Base-by-base conservation (phyloP, 768 basidiomycete species). In the Arthromyces matolae region DNA sequence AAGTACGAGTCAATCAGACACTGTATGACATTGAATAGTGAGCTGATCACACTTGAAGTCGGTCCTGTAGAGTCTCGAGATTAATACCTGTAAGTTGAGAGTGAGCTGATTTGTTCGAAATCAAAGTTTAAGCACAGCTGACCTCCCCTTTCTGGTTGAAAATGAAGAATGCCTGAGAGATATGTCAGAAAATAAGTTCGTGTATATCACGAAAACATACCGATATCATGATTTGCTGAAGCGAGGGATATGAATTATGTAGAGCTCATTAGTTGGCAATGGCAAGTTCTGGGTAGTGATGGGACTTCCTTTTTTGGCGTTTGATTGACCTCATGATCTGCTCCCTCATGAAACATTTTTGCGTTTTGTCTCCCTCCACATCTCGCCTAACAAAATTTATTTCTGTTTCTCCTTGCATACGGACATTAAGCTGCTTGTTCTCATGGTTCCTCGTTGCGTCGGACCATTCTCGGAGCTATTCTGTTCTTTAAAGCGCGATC, bases 101-200 rank as follows among this genome's bases (percentile, higher is more conserved):
- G 18, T 46, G 25, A 31, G 36, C 36, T 19, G n/a, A n/a, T 50
- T 37, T 33, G 36, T 42, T 41, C 32, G 29, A 52, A 18, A 40
- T 31, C 41, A 27, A 27, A 44, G 27, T 42, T 14, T 7, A 49
- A 53, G 39, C 44, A 19, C 29, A 39, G 62, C 80, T 32, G 47
- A 93, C 95, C 81, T 98, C 96, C 67, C 96, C 96, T 69, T 98
- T 97, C 69, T 94, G 93, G 64, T 97, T 99, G 78, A 97, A 96
- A 49, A 97, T 92, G 69, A 98, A 97, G 81, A 97, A 97, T 39
- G 90, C 94, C 94, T 97, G 56, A 42, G n/a, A 20, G 43, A 45
- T 8, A 5, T 12, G 39, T 49, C 27, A 50, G 45, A 25, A n/a
- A 35, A n/a, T n/a, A 25, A 9, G 1, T 35, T 27, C 10, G 39